These are phyloP conservation scores for Didymosphaeria variabile DNA, from an alignment of 2,329 filamentous ascomycete genomes.

Conservation along the genomic window DNA sequence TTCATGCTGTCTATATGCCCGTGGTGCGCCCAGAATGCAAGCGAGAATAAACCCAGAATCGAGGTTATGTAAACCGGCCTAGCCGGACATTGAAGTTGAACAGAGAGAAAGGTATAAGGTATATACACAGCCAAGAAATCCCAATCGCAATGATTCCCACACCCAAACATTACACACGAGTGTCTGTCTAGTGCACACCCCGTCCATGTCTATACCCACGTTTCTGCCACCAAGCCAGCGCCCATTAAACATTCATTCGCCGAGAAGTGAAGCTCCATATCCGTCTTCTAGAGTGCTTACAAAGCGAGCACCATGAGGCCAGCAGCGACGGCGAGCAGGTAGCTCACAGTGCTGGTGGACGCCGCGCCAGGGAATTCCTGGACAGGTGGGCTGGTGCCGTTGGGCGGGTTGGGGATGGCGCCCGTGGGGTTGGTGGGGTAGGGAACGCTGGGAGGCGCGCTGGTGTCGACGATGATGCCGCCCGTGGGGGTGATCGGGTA, in stretches of 20 bases:
- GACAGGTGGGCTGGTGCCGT: slow-evolving; percentile 31
- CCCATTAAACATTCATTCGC: slow-evolving; percentile 11
- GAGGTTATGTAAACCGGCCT: slow-evolving; percentile 8
- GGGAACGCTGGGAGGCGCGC: slow-evolving; percentile 33
- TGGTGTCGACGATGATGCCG: slow-evolving; percentile 40
- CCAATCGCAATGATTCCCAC: not conserved
- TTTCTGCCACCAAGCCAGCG: slow-evolving; percentile 2
- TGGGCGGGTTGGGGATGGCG: slow-evolving; percentile 28
- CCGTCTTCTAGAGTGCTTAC: slow-evolving; percentile 21
- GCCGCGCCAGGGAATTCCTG: slow-evolving; percentile 41
- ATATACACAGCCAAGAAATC: slow-evolving; percentile 11
- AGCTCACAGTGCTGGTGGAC: slow-evolving; percentile 30
- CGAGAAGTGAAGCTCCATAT: slow-evolving; percentile 5
- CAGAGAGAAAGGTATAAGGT: slow-evolving; percentile 13
- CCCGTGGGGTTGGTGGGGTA: slow-evolving; percentile 34
- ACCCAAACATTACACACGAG: slow-evolving; percentile 15
- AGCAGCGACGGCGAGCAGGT: slow-evolving; percentile 32
- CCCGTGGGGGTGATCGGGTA: slow-evolving; percentile 28
- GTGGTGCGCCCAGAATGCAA: slow-evolving; percentile 3
- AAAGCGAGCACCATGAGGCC: slow-evolving; percentile 38
- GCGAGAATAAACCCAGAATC: not conserved
- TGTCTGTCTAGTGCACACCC: slow-evolving; percentile 5
- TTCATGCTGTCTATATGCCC: slow-evolving; percentile 3
- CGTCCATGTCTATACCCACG: slow-evolving; percentile 9
- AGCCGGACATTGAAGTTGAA: slow-evolving; percentile 12